Percentiles rank a stretch among this genome's conserved stretches.
Evolutionary conservation across 2,329 filamentous ascomycete species (phyloP).

Genomic region (Esteya vermicola): DNA sequence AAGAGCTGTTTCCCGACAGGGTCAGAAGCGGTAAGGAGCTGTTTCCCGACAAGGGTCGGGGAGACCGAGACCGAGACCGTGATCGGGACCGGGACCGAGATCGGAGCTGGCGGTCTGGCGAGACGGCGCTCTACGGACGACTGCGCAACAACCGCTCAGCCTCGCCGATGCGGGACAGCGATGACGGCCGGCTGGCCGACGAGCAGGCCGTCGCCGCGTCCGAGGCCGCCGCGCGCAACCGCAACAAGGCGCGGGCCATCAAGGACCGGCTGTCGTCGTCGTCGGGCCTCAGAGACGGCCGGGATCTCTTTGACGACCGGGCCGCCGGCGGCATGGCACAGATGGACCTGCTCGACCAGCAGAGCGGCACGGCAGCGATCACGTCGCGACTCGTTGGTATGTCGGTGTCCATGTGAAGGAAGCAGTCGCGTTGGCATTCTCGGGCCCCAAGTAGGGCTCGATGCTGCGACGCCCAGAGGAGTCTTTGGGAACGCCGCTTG

Average conservation of each 20-base stretch:
- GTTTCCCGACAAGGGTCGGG: conserved; percentile 5
- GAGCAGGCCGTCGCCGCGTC: conserved; percentile 8
- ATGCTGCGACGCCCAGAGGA: too few species aligned
- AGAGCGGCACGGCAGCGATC: conserved; percentile 12
- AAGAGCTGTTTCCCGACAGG: background rate
- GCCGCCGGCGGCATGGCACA: conserved; percentile 15
- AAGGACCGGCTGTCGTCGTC: conserved; percentile 24
- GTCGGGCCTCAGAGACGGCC: conserved; percentile 26
- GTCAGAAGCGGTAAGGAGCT: conserved; percentile 2
- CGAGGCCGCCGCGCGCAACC: conserved; percentile 20
- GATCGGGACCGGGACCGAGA: conserved; percentile 19
- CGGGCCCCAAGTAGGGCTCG: too few species aligned
- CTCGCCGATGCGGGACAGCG: conserved; percentile 26
- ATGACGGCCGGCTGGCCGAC: conserved; percentile 13
- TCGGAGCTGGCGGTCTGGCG: conserved; percentile 16
- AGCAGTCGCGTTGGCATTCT: too few species aligned
- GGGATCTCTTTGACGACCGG: conserved; percentile 39
- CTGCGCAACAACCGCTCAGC: conserved; percentile 35
- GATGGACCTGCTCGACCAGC: conserved; percentile 19
- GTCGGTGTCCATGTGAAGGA: conserved; percentile 8
- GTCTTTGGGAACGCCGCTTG: too few species aligned
- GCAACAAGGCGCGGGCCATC: conserved; percentile 28
- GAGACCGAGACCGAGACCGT: background rate
- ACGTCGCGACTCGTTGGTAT: conserved; percentile 11
- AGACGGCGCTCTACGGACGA: too few species aligned